These are phyloP conservation scores for Skeletonema grethae DNA, from an alignment of 108 stramenopile species.

Conservation along the genomic window DNA sequence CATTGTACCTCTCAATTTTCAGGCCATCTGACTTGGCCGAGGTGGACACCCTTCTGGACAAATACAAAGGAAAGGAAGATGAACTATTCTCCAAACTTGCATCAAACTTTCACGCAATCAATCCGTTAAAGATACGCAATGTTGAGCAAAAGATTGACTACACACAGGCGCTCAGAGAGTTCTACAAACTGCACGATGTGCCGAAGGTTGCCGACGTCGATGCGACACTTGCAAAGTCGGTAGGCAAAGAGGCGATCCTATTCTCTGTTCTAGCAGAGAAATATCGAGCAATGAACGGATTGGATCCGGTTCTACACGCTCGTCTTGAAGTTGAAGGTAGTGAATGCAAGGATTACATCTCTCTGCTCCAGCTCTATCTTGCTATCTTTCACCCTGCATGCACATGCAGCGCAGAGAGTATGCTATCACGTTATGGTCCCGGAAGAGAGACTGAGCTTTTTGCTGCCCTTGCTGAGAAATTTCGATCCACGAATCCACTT, in stretches of 20 bases:
- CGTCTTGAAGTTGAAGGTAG: background rate
- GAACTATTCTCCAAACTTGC: slow-evolving; percentile 22
- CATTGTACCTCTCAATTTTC: slow-evolving; percentile 11
- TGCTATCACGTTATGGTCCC: slow-evolving; percentile 2
- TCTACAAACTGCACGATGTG: slow-evolving; percentile 14
- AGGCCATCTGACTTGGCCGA: background rate
- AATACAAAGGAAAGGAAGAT: slow-evolving; percentile 16
- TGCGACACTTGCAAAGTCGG: slow-evolving; percentile 4
- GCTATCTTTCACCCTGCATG: slow-evolving; percentile 19
- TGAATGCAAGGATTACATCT: slow-evolving; percentile 13
- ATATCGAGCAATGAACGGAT: slow-evolving; percentile 14
- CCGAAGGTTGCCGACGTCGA: slow-evolving; percentile 14
- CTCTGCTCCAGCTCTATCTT: slow-evolving; percentile 21
- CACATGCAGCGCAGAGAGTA: slow-evolving; percentile 9
- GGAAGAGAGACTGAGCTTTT: slow-evolving; percentile 15
- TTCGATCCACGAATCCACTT: slow-evolving; percentile 17
- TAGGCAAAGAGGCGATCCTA: slow-evolving; percentile 23
- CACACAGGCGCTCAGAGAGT: slow-evolving; percentile 1
- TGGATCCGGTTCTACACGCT: slow-evolving; percentile 17
- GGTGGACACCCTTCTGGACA: slow-evolving; percentile 1
- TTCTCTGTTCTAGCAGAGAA: slow-evolving; percentile 23
- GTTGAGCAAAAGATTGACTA: slow-evolving; percentile 11
- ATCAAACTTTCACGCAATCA: slow-evolving; percentile 16
- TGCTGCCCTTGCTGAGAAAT: slow-evolving; percentile 9
- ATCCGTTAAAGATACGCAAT: slow-evolving; percentile 14